Conservation (phyloP, 768 basidiomycete genomes). For the Steccherinum ochraceum region DNA sequence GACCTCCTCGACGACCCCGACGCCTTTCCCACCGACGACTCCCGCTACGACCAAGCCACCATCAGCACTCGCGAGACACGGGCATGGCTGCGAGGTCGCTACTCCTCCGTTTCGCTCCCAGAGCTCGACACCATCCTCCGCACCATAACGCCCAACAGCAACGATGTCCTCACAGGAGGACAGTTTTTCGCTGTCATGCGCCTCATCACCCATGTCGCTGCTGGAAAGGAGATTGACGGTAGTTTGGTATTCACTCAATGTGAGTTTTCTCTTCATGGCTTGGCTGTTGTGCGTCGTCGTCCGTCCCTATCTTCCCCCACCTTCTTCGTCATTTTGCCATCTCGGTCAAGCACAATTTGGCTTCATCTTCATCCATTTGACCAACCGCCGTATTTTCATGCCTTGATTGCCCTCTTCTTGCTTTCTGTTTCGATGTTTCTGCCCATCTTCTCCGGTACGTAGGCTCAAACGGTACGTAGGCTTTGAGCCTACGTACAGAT, state of each 20-base stretch:
- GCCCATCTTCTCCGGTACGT: no score
- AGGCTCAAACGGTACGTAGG: no score
- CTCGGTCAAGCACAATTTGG: no score
- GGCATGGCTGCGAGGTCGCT: slow-evolving; percentile 72
- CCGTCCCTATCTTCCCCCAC: no score
- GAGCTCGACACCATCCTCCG: slow-evolving; percentile 61
- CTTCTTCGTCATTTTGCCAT: no score
- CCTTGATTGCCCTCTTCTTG: no score
- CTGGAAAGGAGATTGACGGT: slow-evolving; percentile 58
- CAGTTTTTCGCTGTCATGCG: slow-evolving; percentile 75
- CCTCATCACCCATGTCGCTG: slow-evolving; percentile 53
- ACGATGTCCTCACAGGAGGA: slow-evolving; percentile 54
- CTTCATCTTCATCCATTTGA: no score
- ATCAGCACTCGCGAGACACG: slow-evolving; percentile 62
- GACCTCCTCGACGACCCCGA: slow-evolving; percentile 26
- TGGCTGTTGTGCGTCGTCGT: no score
- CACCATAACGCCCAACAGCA: slow-evolving; percentile 53
- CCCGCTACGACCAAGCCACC: slow-evolving; percentile 44
- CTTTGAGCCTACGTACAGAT: no score
- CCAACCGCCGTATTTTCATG: no score
- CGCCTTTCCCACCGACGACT: slow-evolving; percentile 25
- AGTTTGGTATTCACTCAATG: slow-evolving; percentile 73
- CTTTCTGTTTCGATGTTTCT: no score
- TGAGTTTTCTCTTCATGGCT: slow-evolving; percentile 24
- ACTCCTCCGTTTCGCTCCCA: slow-evolving; percentile 42